Conservation (phyloP, 805 yeast genomes). For the Danielozyma ontarioensis region DNA sequence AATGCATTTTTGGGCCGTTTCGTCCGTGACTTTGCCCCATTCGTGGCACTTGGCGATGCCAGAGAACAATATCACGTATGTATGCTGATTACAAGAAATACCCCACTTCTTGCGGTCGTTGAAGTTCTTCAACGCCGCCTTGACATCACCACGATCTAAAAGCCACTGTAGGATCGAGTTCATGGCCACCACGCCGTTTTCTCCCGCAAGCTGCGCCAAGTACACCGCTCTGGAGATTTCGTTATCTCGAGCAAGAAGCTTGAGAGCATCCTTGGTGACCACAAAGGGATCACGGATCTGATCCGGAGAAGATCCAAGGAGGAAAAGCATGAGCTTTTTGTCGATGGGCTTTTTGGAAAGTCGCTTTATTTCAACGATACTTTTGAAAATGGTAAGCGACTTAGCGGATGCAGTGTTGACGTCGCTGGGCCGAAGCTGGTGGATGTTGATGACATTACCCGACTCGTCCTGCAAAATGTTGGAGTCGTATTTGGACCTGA, state of each 20-base stretch:
- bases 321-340: slow-evolving; percentile 42
- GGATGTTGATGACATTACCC: slow-evolving; percentile 21
- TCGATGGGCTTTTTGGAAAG: slow-evolving; percentile 28
- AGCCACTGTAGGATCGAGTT: slow-evolving; percentile 55
- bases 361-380: slow-evolving; percentile 20
- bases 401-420: slow-evolving; percentile 14
- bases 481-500: slow-evolving; percentile 27
- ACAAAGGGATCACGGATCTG: slow-evolving; percentile 55
- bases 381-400: slow-evolving; percentile 23
- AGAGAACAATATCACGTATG: slow-evolving; percentile 29
- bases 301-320: slow-evolving; percentile 55
- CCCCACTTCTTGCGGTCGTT: slow-evolving; percentile 60
- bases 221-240: slow-evolving; percentile 46
- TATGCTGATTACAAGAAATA: slow-evolving; percentile 46
- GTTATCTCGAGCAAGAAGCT: slow-evolving; percentile 47
- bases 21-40: slow-evolving; percentile 26
- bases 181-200: slow-evolving; percentile 54
- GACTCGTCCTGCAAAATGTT: slow-evolving; percentile 15
- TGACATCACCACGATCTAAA: slow-evolving; percentile 36
- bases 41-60: slow-evolving; percentile 28
- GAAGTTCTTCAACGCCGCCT: slow-evolving; percentile 46
- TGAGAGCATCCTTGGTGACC: slow-evolving; percentile 49
- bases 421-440: slow-evolving; percentile 17
- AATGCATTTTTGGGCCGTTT: slow-evolving; percentile 14
- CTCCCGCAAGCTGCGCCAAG: slow-evolving; percentile 42